A percentile compares a stretch with the other conserved stretches of the same genome.
Evolutionary conservation across 768 basidiomycete species (phyloP).

Genomic region (Rhizopogon sp.): DNA sequence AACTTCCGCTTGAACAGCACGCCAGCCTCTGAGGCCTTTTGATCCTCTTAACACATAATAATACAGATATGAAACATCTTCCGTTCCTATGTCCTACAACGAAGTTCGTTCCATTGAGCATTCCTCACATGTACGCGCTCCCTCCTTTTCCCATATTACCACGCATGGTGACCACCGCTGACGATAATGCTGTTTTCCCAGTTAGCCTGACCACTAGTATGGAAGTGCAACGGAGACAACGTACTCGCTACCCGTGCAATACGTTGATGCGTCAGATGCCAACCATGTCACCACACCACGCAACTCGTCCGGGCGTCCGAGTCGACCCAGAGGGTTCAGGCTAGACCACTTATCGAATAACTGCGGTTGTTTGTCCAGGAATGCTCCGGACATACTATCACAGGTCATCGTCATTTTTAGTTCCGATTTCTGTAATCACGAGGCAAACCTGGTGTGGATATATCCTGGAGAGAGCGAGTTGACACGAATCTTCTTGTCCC

Average conservation of each 20-base stretch:
- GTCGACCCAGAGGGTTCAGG: conserved; percentile 64
- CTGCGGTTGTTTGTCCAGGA: conserved; percentile 60
- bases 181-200: conserved; percentile 20
- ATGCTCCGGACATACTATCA: conserved; percentile 68
- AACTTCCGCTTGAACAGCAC: too few relatives aligned
- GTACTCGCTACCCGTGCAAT: conserved; percentile 80
- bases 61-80: too few relatives aligned
- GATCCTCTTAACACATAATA: too few relatives aligned
- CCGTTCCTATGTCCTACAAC: too few relatives aligned
- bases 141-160: too few relatives aligned
- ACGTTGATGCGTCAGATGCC: conserved; percentile 70
- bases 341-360: conserved; percentile 62
- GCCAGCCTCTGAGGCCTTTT: too few relatives aligned
- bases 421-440: background rate
- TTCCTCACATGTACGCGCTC: too few relatives aligned
- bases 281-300: conserved; percentile 70
- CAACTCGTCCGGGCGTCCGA: conserved; percentile 69
- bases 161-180: too few relatives aligned
- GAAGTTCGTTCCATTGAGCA: too few relatives aligned
- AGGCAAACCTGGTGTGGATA: conserved; percentile 59
- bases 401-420: background rate
- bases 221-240: conserved; percentile 21
- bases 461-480: conserved; percentile 76
- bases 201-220: background rate
- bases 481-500: conserved; percentile 58